Evolutionary conservation across 2,329 filamentous ascomycete genomes (phyloP).

Genomic region (Dactylella cylindrospora): DNA sequence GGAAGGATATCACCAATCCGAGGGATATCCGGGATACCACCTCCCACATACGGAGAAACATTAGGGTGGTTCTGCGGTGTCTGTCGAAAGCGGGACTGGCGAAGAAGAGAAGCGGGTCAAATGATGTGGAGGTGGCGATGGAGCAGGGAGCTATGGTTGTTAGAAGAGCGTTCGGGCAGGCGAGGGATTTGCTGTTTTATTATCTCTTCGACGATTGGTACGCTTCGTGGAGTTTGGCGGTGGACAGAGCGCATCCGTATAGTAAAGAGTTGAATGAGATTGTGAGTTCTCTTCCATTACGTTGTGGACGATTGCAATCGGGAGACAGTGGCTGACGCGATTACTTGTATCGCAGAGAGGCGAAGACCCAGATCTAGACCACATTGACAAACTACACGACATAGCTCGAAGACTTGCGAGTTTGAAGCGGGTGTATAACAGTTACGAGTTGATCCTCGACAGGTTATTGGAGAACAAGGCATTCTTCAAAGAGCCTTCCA

Average conservation of each 20-base stretch:
- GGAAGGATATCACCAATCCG: constrained; percentile 46
- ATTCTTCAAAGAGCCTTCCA: constrained; percentile 60
- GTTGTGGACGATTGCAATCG: no score
- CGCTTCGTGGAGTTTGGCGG: constrained; percentile 63
- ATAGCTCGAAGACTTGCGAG: constrained; percentile 64
- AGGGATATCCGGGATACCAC: constrained; percentile 36
- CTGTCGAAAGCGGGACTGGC: constrained; percentile 50
- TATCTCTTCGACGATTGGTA: constrained; percentile 70
- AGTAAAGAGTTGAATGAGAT: constrained; percentile 57
- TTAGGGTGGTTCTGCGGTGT: constrained; percentile 47
- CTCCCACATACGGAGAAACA: constrained; percentile 49
- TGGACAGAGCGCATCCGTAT: constrained; percentile 60
- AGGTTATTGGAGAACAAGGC: constrained; percentile 50
- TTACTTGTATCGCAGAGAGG: constrained; percentile 65
- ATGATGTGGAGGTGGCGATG: constrained; percentile 52
- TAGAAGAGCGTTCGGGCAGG: constrained; percentile 54
- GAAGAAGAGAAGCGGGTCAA: constrained; percentile 58
- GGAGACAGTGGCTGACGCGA: no score
- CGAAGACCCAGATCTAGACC: constrained; percentile 54
- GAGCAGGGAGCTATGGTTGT: constrained; percentile 50
- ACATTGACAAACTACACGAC: constrained; percentile 60
- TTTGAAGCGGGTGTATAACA: constrained; percentile 64
- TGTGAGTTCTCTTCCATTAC: constrained; percentile 52
- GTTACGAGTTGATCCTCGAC: constrained; percentile 64
- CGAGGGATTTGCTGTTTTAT: constrained; percentile 65